Conservation (phyloP, 2,329 filamentous ascomycete species). For the Daldinia eschscholtzii region DNA sequence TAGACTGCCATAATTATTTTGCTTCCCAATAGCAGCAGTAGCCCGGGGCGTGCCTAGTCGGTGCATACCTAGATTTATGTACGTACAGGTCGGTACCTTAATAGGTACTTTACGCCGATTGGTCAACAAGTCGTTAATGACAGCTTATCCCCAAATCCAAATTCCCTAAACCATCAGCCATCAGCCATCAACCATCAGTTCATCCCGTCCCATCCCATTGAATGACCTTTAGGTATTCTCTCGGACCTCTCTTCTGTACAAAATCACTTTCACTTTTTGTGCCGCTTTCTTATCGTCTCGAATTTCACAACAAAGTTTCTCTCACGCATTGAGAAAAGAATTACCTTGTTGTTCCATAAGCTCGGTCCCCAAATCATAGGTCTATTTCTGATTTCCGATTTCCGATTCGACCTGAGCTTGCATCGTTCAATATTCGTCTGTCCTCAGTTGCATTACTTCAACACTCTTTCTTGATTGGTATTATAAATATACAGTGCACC, state of each 20-base stretch:
- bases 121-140: constrained; percentile 38
- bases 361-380: too few species aligned
- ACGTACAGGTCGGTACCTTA: constrained; percentile 14
- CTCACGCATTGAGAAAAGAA: constrained; percentile 10
- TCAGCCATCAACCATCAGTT: constrained; percentile 10
- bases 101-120: constrained; percentile 34
- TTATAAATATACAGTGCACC: constrained; percentile 27
- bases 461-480: constrained; percentile 31
- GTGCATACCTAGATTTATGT: background rate
- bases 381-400: background rate
- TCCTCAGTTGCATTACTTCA: constrained; percentile 12
- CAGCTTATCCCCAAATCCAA: constrained; percentile 41
- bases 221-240: constrained; percentile 6
- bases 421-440: constrained; percentile 29
- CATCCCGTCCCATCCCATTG: constrained; percentile 22
- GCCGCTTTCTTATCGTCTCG: constrained; percentile 12
- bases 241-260: background rate
- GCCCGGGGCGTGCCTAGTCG: too few species aligned
- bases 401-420: constrained; percentile 15
- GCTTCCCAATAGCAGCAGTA: background rate
- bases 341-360: constrained; percentile 4
- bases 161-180: constrained; percentile 19
- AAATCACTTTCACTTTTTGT: constrained; percentile 35
- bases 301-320: constrained; percentile 15
- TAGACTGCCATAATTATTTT: constrained; percentile 16